Conservation (phyloP, 2,329 filamentous ascomycete species). For the Elsinoe arachidis region DNA sequence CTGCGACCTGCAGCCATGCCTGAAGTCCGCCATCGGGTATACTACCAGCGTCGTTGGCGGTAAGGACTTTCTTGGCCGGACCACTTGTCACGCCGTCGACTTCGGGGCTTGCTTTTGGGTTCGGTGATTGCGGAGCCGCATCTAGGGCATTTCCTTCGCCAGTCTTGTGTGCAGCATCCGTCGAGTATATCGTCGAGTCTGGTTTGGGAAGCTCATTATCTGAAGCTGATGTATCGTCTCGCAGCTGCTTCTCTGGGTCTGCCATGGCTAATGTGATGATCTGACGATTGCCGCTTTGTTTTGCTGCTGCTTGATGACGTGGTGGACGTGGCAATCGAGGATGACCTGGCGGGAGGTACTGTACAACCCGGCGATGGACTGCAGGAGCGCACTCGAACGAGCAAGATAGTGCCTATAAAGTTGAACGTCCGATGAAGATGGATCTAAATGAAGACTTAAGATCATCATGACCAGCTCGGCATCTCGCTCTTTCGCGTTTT, state of each 20-base stretch:
- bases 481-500: constrained; percentile 10
- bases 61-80: constrained; percentile 1
- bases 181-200: background rate
- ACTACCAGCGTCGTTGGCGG: constrained; percentile 12
- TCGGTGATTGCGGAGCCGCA: constrained; percentile 1
- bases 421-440: background rate
- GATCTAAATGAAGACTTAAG: background rate
- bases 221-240: constrained; percentile 4
- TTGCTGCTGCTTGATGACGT: constrained; percentile 5
- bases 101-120: background rate
- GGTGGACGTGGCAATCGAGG: background rate
- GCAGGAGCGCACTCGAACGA: background rate
- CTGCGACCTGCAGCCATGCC: constrained; percentile 42
- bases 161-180: background rate
- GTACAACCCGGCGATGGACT: background rate
- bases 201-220: background rate
- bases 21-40: constrained; percentile 37
- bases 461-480: background rate
- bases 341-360: background rate
- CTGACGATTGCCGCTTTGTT: background rate
- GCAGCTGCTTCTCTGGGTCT: background rate
- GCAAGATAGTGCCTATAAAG: background rate
- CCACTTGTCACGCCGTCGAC: background rate
- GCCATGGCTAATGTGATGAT: background rate
- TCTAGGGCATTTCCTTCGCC: background rate